Evolutionary conservation across 2,329 filamentous ascomycete species (phyloP), one percentile per base, ranked within the genome.

Genomic region (Lasiodiplodia hormozganensis): DNA sequence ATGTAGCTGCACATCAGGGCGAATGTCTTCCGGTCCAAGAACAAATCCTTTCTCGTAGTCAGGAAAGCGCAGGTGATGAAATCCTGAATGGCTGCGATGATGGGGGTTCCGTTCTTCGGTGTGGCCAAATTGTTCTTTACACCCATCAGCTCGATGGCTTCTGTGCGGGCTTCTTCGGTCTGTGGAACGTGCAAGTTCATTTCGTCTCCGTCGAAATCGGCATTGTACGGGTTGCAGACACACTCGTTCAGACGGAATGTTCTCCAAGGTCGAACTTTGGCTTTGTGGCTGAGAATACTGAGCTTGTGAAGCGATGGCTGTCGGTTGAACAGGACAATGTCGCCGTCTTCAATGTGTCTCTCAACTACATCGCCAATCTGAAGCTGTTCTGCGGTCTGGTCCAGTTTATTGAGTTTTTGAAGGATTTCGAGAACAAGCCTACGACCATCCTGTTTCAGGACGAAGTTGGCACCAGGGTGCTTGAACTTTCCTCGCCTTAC

Each of bases 111-210:
- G 81, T 98, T 98, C 81, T 97, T 97, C 0, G 96, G 96, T 0
- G 96, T 99, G 3, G 92, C 92, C 69, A 99, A 81, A 78, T 99
- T 99, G 84, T 98, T 90, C 82, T 97, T 97, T 68, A 99, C 94
- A 52, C 96, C 96, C 96, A 99, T 99, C 58, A 99, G 83, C 73
- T 95, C 94, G 75, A 96, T 96, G 0, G 96, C 96, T 80, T 99
- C 96, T 2, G 95, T 93, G 68, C 96, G 88, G 12, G 96, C 95
- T 80, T 99, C 96, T 82, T 99, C 96, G 0, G 96, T 98, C 78
- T 99, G 96, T 2, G 96, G 96, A 18, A 99, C 94, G 81, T 99
- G 96, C 58, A 99, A 82, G 74, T 99, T 99, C 96, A 99, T 99
- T 80, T 99, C 96, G 74, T 99, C 96, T 70, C 96, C 96, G 75